Percentiles rank a stretch among this genome's conserved stretches.
phyloP scores from a whole-genome alignment of 768 basidiomycete genomes.

The Rickenella mellea region DNA sequence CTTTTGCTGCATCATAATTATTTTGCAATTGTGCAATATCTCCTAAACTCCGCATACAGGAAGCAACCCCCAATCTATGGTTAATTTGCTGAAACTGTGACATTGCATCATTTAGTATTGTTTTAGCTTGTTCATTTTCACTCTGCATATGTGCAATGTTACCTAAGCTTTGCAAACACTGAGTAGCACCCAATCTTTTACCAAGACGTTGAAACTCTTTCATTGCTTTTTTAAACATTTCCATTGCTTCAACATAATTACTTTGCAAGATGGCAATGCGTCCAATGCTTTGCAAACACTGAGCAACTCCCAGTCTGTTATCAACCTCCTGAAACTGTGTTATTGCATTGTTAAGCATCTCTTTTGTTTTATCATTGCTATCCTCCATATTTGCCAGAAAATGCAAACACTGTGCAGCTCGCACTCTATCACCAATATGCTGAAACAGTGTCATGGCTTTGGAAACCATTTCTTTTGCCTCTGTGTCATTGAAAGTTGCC shows the following conservation, averaged over 20 bases:
- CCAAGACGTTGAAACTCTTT: conserved; percentile 1
- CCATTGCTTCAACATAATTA: not conserved
- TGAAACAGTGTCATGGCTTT: not conserved
- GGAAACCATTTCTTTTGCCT: not conserved
- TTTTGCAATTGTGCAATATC: too few species aligned
- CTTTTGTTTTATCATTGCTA: not conserved
- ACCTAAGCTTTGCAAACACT: conserved; percentile 5
- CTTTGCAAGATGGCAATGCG: not conserved
- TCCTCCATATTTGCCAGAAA: not conserved
- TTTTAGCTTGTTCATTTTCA: not conserved
- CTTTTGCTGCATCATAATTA: too few species aligned
- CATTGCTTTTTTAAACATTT: not conserved
- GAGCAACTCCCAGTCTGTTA: conserved; percentile 1
- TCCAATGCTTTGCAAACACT: conserved; percentile 5
- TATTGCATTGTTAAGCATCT: conserved; percentile 1
- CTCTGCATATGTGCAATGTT: conserved; percentile 1
- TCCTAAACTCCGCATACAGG: conserved; percentile 5
- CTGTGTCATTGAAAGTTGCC: not conserved
- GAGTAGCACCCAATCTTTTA: not conserved
- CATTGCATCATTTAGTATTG: not conserved
- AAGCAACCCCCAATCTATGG: conserved; percentile 1
- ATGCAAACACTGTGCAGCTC: not conserved
- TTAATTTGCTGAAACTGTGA: conserved; percentile 1
- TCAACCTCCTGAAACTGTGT: conserved; percentile 1
- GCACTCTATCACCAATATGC: not conserved